A percentile compares a stretch with the other conserved stretches of the same genome.
Evolutionary conservation across 2,329 filamentous ascomycete genomes (phyloP).

Genomic region (Apiospora pterosperma): DNA sequence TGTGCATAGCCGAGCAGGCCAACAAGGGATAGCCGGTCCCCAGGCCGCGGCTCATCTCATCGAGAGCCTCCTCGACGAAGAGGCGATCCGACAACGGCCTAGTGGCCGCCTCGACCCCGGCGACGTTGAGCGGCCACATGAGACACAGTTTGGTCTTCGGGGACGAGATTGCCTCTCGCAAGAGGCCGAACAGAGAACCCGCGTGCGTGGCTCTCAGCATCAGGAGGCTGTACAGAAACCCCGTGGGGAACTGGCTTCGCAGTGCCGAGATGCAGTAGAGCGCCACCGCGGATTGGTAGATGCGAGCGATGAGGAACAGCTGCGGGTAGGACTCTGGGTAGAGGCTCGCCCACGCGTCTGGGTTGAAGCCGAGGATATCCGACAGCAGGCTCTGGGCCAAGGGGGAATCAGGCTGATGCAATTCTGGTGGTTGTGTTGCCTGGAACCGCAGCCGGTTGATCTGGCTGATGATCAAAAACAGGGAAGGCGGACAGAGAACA

Average conservation of each 20-base stretch:
- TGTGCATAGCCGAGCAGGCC: slow-evolving; percentile 21
- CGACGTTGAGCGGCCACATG: slow-evolving; percentile 31
- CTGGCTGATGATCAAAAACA: slow-evolving; percentile 23
- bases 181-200: slow-evolving; percentile 18
- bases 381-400: slow-evolving; percentile 17
- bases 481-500: slow-evolving; percentile 18
- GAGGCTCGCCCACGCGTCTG: slow-evolving; percentile 21
- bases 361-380: slow-evolving; percentile 23
- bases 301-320: slow-evolving; percentile 26
- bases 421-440: slow-evolving; percentile 4
- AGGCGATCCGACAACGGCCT: slow-evolving; percentile 18
- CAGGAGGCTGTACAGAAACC: slow-evolving; percentile 9
- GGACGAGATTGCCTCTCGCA: slow-evolving; percentile 16
- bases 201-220: slow-evolving; percentile 9
- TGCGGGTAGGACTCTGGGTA: slow-evolving; percentile 16
- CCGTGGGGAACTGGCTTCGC: slow-evolving; percentile 22
- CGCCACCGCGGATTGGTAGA: slow-evolving; percentile 27
- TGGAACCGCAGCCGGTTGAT: slow-evolving; percentile 26
- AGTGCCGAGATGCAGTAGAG: slow-evolving; percentile 25
- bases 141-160: slow-evolving; percentile 18
- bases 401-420: neutral
- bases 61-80: slow-evolving; percentile 23
- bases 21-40: slow-evolving; percentile 24
- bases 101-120: slow-evolving; percentile 24
- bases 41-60: slow-evolving; percentile 16